Evolutionary conservation across 345 rosid genomes (phyloP).

Genomic region (Psidium friedrichsthalianum): DNA sequence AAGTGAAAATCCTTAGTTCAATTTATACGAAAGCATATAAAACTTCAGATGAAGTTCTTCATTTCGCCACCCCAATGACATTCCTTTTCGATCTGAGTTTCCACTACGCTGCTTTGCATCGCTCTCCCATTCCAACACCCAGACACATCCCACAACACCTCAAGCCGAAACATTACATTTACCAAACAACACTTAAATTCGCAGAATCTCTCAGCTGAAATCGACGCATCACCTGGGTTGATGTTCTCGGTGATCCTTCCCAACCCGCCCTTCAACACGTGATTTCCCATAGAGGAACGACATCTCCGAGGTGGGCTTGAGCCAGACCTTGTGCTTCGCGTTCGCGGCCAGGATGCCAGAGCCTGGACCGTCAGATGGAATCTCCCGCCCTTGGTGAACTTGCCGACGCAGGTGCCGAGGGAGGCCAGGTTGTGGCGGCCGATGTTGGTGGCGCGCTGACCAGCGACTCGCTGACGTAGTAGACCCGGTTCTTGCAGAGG

Average conservation of each 20-base stretch:
- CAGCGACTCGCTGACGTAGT: slow-evolving; percentile 65
- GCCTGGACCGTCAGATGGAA: slow-evolving; percentile 67
- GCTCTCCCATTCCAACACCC: not conserved
- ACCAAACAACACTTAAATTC: not conserved
- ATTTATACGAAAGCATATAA: not conserved
- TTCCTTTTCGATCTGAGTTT: not conserved
- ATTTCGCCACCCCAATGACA: not conserved
- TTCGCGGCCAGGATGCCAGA: slow-evolving; percentile 55
- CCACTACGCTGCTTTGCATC: not conserved
- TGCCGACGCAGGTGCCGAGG: slow-evolving; percentile 75
- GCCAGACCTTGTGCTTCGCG: slow-evolving; percentile 87
- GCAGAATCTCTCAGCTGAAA: not conserved
- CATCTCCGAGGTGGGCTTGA: slow-evolving; percentile 92
- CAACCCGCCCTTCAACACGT: slow-evolving; percentile 79
- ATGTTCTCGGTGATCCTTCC: slow-evolving; percentile 85
- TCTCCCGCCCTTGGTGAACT: slow-evolving; percentile 66
- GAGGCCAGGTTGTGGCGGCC: slow-evolving; percentile 47
- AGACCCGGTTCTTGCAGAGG: slow-evolving; percentile 72
- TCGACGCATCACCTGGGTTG: not conserved
- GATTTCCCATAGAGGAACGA: slow-evolving; percentile 88
- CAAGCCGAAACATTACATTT: not conserved
- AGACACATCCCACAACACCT: not conserved
- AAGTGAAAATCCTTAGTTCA: not conserved
- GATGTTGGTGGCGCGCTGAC: slow-evolving; percentile 82
- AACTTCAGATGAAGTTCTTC: not conserved